Base-by-base conservation (phyloP, 2,329 filamentous ascomycete species). In the Parafenestella ontariensis region DNA sequence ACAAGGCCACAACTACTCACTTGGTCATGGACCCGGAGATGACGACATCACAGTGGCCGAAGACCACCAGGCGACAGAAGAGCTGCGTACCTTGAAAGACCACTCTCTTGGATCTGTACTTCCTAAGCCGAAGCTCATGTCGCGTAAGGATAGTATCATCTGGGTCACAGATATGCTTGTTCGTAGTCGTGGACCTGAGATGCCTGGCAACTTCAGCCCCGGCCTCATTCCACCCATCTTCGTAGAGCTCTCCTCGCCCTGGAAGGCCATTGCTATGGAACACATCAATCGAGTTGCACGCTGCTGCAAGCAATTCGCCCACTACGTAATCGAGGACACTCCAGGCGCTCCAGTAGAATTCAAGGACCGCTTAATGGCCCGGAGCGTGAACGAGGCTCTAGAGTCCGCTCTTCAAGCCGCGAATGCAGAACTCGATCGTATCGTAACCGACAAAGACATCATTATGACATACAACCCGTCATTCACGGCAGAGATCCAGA, bases 141-240 rank as follows among this genome's bases (percentile, higher is more conserved):
- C 68, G 0, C 73, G 77, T 39, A 52, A 68, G 9, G 66, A 78
- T 7, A 81, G 76, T 39, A 68, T 84, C 3, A 39, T 68, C 0
- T 75, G 80, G 57, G 76, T 82, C 3, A 49, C 73, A 36, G 54
- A 68, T 0, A 70, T 78, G 3, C 70, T 85, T 46, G 58, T 69
- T 21, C 74, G 74, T 33, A 79, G 71, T 5, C 77, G 85, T 23
- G 83, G 81, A 0, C 73, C 81, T 5, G 87, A 90, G 64, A 71
- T 90, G 0, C 83, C 85, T 0, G 85, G 87, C 0, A 84, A 78
- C 0, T 88, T 86, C 69, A 87, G 87, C 54, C 82, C 86, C 0
- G 66, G 85, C 48, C 74, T 89, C 9, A 79, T 89, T 0, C 75
- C 76, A 0, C 82, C 88, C 20, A 68, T 90, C 0, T 90, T 90